These are phyloP conservation scores for Fraxinus quadrangulata DNA, from an alignment of 257 asterid genomes.

Conservation along the genomic window DNA sequence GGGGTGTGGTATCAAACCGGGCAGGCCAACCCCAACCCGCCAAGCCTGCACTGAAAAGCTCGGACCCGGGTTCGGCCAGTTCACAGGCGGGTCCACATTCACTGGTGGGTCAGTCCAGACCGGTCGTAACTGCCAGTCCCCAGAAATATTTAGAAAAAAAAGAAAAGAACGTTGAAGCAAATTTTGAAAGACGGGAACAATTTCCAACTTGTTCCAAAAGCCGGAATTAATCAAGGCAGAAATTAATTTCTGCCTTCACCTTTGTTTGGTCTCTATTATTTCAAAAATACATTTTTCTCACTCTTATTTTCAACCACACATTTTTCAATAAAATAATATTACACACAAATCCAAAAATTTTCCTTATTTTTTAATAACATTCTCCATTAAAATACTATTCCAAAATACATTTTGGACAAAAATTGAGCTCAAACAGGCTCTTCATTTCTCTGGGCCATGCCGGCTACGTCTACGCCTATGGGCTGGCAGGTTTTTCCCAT, in stretches of 20 bases:
- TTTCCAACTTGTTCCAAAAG: neutral
- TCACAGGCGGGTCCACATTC: neutral
- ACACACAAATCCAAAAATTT: no score
- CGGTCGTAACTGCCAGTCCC: neutral
- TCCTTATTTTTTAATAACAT: no score
- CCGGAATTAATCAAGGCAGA: neutral
- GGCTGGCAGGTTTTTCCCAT: neutral
- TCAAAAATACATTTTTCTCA: no score
- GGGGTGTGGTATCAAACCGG: neutral
- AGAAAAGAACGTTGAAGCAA: neutral
- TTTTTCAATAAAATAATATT: no score
- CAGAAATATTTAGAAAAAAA: neutral
- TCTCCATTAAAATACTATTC: no score
- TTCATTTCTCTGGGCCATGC: neutral
- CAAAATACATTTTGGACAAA: no score
- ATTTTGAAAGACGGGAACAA: neutral
- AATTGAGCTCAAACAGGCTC: no score
- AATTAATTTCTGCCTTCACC: neutral
- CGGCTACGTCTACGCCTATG: neutral
- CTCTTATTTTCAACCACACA: no score
- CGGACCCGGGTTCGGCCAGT: neutral
- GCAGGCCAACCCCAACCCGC: neutral
- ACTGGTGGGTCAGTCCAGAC: neutral
- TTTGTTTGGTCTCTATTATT: no score
- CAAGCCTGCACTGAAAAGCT: neutral